Conservation (phyloP, 306 rosid species). For the Malus orientalis region DNA sequence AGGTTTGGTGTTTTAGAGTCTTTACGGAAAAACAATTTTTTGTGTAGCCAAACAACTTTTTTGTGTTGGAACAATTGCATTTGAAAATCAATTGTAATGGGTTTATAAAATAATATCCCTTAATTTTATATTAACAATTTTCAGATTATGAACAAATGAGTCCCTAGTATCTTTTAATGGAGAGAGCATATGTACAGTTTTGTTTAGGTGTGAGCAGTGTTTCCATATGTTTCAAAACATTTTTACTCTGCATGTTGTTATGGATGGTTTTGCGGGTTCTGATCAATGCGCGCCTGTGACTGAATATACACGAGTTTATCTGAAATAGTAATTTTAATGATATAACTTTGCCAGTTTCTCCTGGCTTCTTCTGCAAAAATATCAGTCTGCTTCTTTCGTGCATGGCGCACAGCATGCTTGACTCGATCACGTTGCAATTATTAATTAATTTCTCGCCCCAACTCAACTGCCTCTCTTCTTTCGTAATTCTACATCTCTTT, state of each 20-base stretch:
- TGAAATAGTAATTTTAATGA: constrained; percentile 33
- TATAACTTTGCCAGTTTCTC: background rate
- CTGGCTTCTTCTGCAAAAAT: constrained; percentile 19
- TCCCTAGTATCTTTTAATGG: background rate
- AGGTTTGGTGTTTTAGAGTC: background rate
- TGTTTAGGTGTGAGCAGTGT: background rate
- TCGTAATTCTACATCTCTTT: constrained; percentile 44
- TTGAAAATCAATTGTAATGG: background rate
- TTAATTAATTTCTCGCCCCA: constrained; percentile 15
- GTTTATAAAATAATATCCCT: background rate
- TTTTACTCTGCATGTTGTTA: background rate
- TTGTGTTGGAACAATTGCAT: background rate
- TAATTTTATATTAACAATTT: background rate
- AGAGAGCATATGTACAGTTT: background rate
- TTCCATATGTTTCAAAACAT: background rate
- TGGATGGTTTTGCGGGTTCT: background rate
- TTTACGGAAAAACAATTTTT: background rate
- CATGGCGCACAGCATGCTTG: constrained; percentile 33
- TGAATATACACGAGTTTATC: constrained; percentile 23
- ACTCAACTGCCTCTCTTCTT: constrained; percentile 39
- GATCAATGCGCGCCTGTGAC: background rate
- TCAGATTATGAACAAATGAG: background rate
- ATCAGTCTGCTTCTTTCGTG: constrained; percentile 37
- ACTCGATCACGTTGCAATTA: constrained; percentile 41
- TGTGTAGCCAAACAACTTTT: background rate